These are phyloP conservation scores for Phyllosticta paracitricarpa DNA, from an alignment of 2,329 filamentous ascomycete genomes.

Conservation along the genomic window DNA sequence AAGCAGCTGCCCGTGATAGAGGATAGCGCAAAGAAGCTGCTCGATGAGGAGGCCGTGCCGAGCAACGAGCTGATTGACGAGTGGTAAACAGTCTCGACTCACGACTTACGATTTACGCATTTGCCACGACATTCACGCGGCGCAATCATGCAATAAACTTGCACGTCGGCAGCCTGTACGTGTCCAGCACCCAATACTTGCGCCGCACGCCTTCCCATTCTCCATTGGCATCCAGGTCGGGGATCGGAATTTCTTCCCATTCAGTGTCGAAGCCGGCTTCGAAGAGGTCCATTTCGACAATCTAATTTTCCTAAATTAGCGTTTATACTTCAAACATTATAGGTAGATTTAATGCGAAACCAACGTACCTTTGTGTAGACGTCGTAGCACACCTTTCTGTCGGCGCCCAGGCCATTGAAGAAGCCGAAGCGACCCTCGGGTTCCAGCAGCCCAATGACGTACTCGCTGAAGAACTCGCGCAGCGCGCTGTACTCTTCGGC, in stretches of 20 bases:
- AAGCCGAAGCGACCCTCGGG: slow-evolving; percentile 49
- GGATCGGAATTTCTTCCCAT: slow-evolving; percentile 70
- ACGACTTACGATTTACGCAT: not conserved
- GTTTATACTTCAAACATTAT: not conserved
- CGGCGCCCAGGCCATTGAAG: slow-evolving; percentile 74
- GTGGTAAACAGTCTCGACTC: slow-evolving; percentile 14
- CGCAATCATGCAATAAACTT: slow-evolving; percentile 55
- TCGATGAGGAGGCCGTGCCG: slow-evolving; percentile 25
- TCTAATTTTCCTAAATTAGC: slow-evolving; percentile 16
- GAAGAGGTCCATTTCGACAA: slow-evolving; percentile 80
- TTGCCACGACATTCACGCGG: not conserved
- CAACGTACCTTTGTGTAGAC: slow-evolving; percentile 66
- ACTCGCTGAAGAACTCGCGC: slow-evolving; percentile 77
- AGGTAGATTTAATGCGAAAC: not conserved
- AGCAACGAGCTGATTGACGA: slow-evolving; percentile 22
- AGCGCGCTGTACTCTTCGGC: slow-evolving; percentile 86
- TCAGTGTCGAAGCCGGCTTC: slow-evolving; percentile 85
- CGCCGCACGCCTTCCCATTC: slow-evolving; percentile 85
- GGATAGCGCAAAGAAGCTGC: slow-evolving; percentile 33
- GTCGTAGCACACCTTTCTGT: slow-evolving; percentile 88
- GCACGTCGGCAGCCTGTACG: slow-evolving; percentile 65
- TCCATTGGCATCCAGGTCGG: slow-evolving; percentile 57
- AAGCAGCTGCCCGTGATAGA: slow-evolving; percentile 30
- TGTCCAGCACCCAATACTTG: slow-evolving; percentile 80
- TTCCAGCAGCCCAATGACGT: slow-evolving; percentile 69